Evolutionary conservation across 164 flowering plant species (phyloP), one percentile per base, ranked within the genome.

Genomic region (Vitis rupestris): DNA sequence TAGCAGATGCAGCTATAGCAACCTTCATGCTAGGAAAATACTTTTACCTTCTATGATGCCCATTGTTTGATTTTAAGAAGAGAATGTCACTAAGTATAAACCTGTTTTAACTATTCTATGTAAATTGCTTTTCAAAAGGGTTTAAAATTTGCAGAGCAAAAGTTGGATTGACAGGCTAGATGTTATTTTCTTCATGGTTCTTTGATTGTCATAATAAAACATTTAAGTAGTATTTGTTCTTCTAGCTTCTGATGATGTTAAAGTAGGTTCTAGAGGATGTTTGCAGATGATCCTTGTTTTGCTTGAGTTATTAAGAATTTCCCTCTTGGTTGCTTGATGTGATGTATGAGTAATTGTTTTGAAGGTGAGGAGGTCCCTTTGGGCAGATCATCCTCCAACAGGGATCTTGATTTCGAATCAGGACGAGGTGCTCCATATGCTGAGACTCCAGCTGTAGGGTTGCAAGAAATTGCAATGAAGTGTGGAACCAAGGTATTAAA

Each of bases 401-500:
- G 83, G 74, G 89, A 86, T 72, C 62, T 78, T 71, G 88, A 86
- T 52, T 70, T 75, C 63, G 90, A 86, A 75, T 68, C 84, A 69
- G 93, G 83, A 50, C 82, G 79, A 73, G 68, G 69, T 73, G 76
- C 74, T 73, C 77, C 83, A 59, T 71, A 61, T 70, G 72, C 79
- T 57, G 93, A 87, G 71, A 81, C 85, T 66, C 85, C 90, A 53
- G 82, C 81, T 70, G 86, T 66, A 56, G 93, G 75, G 66, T 67
- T 95, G 60, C 91, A 84, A 67, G 96, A 90, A 15, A 90, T 95
- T 82, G 99, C 98, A 55, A 69, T 81, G 71, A 93, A 85, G 80
- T 88, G 92, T 81, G 93, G 93, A 72, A 73, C 94, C 50, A 93
- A 88, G 98, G 99, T 93, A 81, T 64, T 8, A n/a, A 16, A 48